A percentile compares a stretch with the other conserved stretches of the same genome.
Evolutionary conservation across 2,329 filamentous ascomycete species (phyloP).

Genomic region (Phialocephala sp.): DNA sequence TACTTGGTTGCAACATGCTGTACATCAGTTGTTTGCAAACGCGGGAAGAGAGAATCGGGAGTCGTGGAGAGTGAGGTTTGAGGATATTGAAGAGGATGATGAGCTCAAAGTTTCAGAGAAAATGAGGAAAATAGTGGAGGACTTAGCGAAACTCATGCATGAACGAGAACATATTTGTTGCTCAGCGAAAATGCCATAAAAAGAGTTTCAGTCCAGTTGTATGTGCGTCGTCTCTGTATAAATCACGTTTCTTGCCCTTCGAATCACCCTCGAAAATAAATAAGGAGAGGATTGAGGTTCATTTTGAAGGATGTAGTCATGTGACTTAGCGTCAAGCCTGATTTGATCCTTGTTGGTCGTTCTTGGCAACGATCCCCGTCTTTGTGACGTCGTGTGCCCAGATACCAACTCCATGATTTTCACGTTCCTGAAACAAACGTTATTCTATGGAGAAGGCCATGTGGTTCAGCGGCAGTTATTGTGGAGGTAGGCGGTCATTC

Average conservation of each 20-base stretch:
- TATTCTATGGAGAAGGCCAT: neutral
- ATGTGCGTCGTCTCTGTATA: neutral
- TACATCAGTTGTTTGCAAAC: neutral
- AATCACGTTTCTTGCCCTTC: neutral
- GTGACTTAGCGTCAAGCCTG: neutral
- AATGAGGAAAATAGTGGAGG: neutral
- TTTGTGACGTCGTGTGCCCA: constrained; percentile 11
- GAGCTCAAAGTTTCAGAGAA: neutral
- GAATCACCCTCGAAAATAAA: neutral
- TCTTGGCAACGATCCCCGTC: constrained; percentile 5
- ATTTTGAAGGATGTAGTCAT: neutral
- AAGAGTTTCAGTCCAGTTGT: neutral
- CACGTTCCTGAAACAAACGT: constrained; percentile 1
- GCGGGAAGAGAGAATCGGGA: neutral
- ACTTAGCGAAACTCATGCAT: neutral
- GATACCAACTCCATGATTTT: neutral
- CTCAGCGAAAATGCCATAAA: neutral
- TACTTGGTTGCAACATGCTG: neutral
- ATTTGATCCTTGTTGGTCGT: constrained; percentile 3
- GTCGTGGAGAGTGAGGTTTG: neutral
- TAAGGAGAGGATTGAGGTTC: neutral
- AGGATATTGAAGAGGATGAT: neutral
- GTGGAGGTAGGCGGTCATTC: constrained; percentile 6
- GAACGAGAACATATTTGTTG: too few species aligned
- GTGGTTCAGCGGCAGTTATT: neutral